Evolutionary conservation across 139 green algal genomes (phyloP), one percentile per base, ranked within the genome.

Genomic region (Haematococcus sp.): DNA sequence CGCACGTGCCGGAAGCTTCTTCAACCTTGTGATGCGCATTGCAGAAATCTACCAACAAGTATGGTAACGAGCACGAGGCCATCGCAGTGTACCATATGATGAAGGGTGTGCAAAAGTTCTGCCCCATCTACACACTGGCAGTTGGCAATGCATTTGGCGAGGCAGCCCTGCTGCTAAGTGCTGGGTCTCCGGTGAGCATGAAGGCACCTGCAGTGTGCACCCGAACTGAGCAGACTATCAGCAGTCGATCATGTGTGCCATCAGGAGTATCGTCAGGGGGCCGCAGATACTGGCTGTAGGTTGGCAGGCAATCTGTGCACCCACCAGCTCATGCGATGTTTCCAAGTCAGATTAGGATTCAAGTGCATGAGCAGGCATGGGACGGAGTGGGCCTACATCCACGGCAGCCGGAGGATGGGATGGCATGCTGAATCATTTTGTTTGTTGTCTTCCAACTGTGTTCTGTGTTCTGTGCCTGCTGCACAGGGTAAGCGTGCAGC

Each of bases 21-120:
- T 19, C 64, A 35, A 15, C 1, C 33, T 16, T 20, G 7, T 55
- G 40, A 7, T 30, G 28, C 44, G 22, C 65, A 58, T n/a, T 2
- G 64, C 88, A 95, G 91, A 96, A 95, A 87, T 91, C 88, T 70
- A 93, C 85, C 7, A 89, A 91, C 72, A 98, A 96, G 88, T 90
- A 97, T 25, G 96, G 95, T 9, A 98, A 98, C 68, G 96, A 99
- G 85, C 84, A 93, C 25, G 95, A 99, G 75, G 95, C 95, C 0
- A 97, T 99, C 80, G 94, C 96, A 23, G 97, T 99, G 77, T 98
- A 98, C 75, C 90, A 97, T 86, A 98, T 94, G 27, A 97, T 99
- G 91, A 82, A 82, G 67, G 97, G 93, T 55, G 89, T 99, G 73
- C 95, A 97, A 79, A 91, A 92, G 55, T 87, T 89, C 65, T 84